Evolutionary conservation across 306 rosid genomes (phyloP).

Genomic region (Quercus engelmannii): DNA sequence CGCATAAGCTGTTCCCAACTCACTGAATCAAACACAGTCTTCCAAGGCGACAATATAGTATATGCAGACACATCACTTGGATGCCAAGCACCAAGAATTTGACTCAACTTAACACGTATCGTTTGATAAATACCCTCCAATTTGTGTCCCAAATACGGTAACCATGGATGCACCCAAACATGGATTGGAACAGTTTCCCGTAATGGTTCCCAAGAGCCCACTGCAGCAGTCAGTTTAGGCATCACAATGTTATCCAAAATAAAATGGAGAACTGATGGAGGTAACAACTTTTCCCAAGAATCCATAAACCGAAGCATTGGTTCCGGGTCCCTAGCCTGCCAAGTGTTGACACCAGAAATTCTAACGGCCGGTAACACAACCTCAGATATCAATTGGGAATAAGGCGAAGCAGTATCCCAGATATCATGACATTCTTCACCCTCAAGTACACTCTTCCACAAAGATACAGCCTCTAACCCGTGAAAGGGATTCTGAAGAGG

Average conservation of each 20-base stretch:
- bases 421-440: slow-evolving; percentile 29
- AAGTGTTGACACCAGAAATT: slow-evolving; percentile 78
- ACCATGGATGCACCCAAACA: slow-evolving; percentile 98
- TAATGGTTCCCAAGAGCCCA: slow-evolving; percentile 89
- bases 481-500: slow-evolving; percentile 76
- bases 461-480: slow-evolving; percentile 62
- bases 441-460: slow-evolving; percentile 75
- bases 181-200: slow-evolving; percentile 91
- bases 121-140: slow-evolving; percentile 78
- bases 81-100: slow-evolving; percentile 95
- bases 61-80: slow-evolving; percentile 87
- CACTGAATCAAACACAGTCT: slow-evolving; percentile 69
- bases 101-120: slow-evolving; percentile 76
- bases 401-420: no score
- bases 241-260: slow-evolving; percentile 67
- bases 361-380: slow-evolving; percentile 17
- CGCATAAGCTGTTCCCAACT: slow-evolving; percentile 98
- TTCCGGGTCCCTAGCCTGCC: slow-evolving; percentile 96
- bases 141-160: slow-evolving; percentile 72
- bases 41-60: slow-evolving; percentile 89
- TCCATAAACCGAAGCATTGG: slow-evolving; percentile 85
- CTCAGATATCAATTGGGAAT: no score
- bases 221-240: slow-evolving; percentile 83
- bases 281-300: slow-evolving; percentile 81
- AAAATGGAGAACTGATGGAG: slow-evolving; percentile 56